Conservation (phyloP, 139 green algal species). For the Astrephomene gubernaculifera region DNA sequence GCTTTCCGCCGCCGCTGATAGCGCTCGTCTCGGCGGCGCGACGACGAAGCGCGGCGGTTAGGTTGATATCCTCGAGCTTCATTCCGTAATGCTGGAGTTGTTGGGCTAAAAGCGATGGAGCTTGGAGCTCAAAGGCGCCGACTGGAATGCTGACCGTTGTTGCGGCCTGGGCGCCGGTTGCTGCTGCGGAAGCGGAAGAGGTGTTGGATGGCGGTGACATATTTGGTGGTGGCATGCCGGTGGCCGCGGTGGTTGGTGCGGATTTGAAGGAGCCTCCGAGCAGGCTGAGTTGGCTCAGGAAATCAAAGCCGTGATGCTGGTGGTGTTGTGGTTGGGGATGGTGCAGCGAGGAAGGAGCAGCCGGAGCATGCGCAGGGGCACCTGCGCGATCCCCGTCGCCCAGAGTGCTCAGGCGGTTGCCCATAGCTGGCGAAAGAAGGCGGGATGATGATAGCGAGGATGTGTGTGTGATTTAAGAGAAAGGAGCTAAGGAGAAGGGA, state of each 20-base stretch:
- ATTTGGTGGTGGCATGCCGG: neutral
- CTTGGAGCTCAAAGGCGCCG: conserved; percentile 23
- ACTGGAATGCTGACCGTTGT: neutral
- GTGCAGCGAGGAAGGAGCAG: too few relatives aligned
- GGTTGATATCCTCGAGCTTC: neutral
- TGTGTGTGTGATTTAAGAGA: too few relatives aligned
- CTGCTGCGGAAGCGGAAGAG: neutral
- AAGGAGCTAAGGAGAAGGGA: too few relatives aligned
- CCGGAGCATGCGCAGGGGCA: too few relatives aligned
- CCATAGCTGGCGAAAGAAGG: too few relatives aligned
- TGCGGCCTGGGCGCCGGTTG: neutral
- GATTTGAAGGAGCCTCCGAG: neutral
- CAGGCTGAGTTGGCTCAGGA: neutral
- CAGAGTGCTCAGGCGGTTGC: neutral
- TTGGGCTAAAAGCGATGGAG: neutral
- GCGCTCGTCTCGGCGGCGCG: neutral
- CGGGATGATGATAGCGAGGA: too few relatives aligned
- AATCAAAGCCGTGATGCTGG: neutral
- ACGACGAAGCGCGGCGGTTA: neutral
- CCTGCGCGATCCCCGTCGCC: neutral
- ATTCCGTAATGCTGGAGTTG: conserved; percentile 5
- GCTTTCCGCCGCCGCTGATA: neutral
- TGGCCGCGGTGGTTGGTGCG: neutral
- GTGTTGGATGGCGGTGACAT: neutral
- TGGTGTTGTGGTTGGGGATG: too few relatives aligned